phyloP scores from a whole-genome alignment of 441 rosid species.

The Arabidopsis hybrid region DNA sequence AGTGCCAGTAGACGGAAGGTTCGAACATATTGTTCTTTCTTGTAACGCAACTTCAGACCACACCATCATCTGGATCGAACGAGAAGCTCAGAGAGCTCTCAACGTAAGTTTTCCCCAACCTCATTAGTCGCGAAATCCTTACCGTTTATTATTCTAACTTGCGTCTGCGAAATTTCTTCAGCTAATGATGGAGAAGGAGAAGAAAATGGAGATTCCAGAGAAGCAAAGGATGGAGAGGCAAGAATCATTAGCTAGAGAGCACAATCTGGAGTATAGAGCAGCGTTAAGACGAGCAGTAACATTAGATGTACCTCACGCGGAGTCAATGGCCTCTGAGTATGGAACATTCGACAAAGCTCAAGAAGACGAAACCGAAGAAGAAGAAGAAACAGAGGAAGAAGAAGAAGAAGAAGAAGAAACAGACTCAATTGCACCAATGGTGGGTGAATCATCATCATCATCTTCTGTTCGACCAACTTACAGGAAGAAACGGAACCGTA shows the following conservation, averaged over 20 bases:
- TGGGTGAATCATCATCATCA: conserved; percentile 37
- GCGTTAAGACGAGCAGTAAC: conserved; percentile 87
- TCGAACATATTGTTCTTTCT: conserved; percentile 92
- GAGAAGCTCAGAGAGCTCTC: conserved; percentile 83
- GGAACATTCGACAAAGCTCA: conserved; percentile 75
- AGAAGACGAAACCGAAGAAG: conserved; percentile 47
- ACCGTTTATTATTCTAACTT: not conserved
- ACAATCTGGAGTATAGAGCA: conserved; percentile 75
- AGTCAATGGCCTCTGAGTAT: conserved; percentile 64
- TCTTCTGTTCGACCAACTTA: conserved; percentile 47
- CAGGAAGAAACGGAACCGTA: conserved; percentile 40
- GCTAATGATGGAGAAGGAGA: conserved; percentile 82
- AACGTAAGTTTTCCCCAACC: conserved; percentile 54
- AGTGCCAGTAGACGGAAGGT: conserved; percentile 95
- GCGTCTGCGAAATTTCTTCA: conserved; percentile 21
- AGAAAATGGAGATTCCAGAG: conserved; percentile 68
- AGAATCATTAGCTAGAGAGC: conserved; percentile 74
- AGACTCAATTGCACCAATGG: conserved; percentile 26
- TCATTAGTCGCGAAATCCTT: not conserved
- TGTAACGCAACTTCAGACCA: conserved; percentile 96
- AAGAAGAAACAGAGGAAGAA: conserved; percentile 30
- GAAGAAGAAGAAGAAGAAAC: conserved; percentile 36
- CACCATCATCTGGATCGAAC: conserved; percentile 86
- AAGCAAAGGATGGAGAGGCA: conserved; percentile 93
- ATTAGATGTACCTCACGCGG: conserved; percentile 77